Base-by-base conservation (phyloP, 2,329 filamentous ascomycete species). In the Pestalotiopsis sp. region DNA sequence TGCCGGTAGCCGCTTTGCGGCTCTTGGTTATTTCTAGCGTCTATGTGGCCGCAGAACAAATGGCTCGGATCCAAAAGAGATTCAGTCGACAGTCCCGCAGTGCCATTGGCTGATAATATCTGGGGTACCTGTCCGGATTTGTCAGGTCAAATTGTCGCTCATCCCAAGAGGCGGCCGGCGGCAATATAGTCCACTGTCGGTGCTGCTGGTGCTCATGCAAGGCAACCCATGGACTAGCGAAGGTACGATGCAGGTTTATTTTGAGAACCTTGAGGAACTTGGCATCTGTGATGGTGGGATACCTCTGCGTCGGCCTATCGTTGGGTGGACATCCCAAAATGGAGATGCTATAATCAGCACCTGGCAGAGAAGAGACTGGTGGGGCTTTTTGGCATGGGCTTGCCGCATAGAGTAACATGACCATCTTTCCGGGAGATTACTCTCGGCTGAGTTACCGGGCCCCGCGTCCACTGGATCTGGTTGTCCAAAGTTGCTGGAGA, bases 1-100 rank as follows among this genome's bases (percentile, higher is more conserved):
- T 64, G 61, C 61, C 61, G 61, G 61, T 64, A 49, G 61, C 61
- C 61, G 61, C 38, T 31, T 14, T 64, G 61, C n/a, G 61, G 61
- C 61, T 64, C 61, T 64, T 49, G 61, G 61, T 13, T 25, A n/a
- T 64, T 38, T 64, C 17, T 64, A 20, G n/a, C 38, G 61, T 20
- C 61, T 64, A 52, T 52, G 52, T 23, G 13, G 14, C n/a, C n/a
- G 41, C 39, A 64, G 23, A 64, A 64, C 12, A 13, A 27, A 20
- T 23, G 12, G 20, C 23, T 31, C 25, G 38, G 39, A 49, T 31
- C 38, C 49, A 25, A 31, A 64, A 23, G 61, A 45, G n/a, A 23
- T 20, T 45, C 61, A 23, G 7, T 31, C 2, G 11, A 6, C 23
- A 20, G 23, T 25, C 12, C 13, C 12, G n/a, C 14, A 25, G 4